These are phyloP conservation scores for Penicillium sp. DNA, from an alignment of 2,329 filamentous ascomycete species.

Conservation along the genomic window DNA sequence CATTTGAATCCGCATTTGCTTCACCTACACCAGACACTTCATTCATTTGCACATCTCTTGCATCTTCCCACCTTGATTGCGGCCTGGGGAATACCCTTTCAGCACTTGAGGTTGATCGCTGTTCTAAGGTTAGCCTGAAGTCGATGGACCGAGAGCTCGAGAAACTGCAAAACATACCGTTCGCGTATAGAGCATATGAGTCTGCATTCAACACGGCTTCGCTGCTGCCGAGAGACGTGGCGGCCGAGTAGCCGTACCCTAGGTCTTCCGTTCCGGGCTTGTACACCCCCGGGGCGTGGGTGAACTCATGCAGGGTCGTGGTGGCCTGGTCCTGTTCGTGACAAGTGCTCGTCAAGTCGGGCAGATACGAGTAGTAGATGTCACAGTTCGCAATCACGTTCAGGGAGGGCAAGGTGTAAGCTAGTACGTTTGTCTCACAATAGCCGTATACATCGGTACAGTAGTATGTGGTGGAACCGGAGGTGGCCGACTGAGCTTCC, in stretches of 20 bases:
- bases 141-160: background rate
- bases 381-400: conserved; percentile 63
- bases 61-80: background rate
- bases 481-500: conserved; percentile 55
- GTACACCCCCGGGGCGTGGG: conserved; percentile 57
- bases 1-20: background rate
- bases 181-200: conserved; percentile 56
- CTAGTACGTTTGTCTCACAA: conserved; percentile 55
- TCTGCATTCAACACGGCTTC: conserved; percentile 65
- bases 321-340: conserved; percentile 65
- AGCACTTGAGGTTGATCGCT: conserved; percentile 20
- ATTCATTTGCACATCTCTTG: background rate
- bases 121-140: background rate
- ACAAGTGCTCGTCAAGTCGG: conserved; percentile 52
- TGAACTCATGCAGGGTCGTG: conserved; percentile 65
- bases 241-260: conserved; percentile 57
- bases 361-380: conserved; percentile 54
- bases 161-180: conserved; percentile 33
- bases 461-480: conserved; percentile 54
- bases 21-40: background rate
- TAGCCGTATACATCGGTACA: conserved; percentile 58
- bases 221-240: conserved; percentile 44
- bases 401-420: conserved; percentile 58
- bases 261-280: conserved; percentile 59
- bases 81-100: background rate